Evolutionary conservation across 495 filamentous ascomycete genomes (phyloP).

Genomic region (Cercophora scortea): DNA sequence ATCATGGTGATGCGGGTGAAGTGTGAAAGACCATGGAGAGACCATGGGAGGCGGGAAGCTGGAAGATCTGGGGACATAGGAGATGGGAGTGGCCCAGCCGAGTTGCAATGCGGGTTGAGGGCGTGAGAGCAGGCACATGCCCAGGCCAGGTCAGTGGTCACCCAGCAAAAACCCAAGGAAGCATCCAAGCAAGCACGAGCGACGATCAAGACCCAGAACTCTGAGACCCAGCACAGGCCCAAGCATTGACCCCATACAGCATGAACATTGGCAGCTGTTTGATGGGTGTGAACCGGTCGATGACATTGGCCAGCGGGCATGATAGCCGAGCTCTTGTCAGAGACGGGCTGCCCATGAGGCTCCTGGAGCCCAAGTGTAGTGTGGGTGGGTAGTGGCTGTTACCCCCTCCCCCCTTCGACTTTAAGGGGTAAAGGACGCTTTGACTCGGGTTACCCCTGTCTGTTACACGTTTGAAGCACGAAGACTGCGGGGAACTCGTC

Average conservation of each 20-base stretch:
- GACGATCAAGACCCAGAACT: neutral
- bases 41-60: constrained; percentile 10
- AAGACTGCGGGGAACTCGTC: neutral
- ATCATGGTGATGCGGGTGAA: constrained; percentile 25
- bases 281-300: constrained; percentile 18
- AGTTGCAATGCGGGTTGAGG: neutral
- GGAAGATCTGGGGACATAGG: constrained; percentile 14
- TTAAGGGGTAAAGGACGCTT: constrained; percentile 12
- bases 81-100: constrained; percentile 8
- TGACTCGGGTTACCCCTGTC: constrained; percentile 30
- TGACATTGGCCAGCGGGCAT: constrained; percentile 22
- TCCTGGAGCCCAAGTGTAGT: too few species aligned
- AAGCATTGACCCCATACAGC: constrained; percentile 14
- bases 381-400: too few species aligned
- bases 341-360: constrained; percentile 5
- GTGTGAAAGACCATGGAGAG: constrained; percentile 14
- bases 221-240: constrained; percentile 21
- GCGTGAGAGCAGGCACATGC: neutral
- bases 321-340: constrained; percentile 1
- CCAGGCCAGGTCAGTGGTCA: too few species aligned
- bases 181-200: neutral
- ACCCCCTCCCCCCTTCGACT: neutral
- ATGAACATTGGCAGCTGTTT: constrained; percentile 26
- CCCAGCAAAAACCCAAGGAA: too few species aligned
- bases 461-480: constrained; percentile 43